Evolutionary conservation across 495 filamentous ascomycete genomes (phyloP).

Genomic region (Zalerion maritima): DNA sequence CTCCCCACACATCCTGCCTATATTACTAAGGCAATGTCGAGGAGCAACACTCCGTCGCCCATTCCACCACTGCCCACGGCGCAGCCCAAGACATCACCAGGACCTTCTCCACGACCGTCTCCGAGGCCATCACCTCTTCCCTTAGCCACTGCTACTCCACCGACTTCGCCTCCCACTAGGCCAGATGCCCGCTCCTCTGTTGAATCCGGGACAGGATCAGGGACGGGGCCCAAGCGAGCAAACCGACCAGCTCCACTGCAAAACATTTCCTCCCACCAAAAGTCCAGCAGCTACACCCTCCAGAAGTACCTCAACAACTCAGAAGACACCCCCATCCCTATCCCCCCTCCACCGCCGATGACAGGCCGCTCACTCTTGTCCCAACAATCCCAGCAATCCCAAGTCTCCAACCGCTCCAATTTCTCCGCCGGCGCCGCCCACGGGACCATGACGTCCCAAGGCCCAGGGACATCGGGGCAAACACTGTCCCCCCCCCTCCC

Average conservation of each 20-base stretch:
- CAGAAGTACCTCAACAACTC: conserved; percentile 14
- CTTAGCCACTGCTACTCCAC: neutral
- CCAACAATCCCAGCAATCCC: too few species aligned
- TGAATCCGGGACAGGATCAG: conserved; percentile 11
- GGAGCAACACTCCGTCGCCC: conserved; percentile 12
- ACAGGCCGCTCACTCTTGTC: neutral
- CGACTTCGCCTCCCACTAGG: neutral
- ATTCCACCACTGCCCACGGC: conserved; percentile 9
- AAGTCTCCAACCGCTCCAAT: too few species aligned
- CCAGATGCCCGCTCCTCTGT: conserved; percentile 5
- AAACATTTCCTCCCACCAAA: conserved; percentile 8
- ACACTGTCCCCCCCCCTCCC: conserved; percentile 1
- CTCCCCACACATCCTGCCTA: conserved; percentile 37
- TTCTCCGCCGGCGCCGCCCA: too few species aligned
- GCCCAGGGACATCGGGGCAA: neutral
- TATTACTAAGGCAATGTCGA: conserved; percentile 21
- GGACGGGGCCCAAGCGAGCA: conserved; percentile 11
- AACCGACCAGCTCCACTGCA: too few species aligned
- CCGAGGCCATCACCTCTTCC: conserved; percentile 3
- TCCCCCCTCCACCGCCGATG: conserved; percentile 3
- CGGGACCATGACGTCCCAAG: too few species aligned
- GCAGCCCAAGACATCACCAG: conserved; percentile 8
- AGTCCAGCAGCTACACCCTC: conserved; percentile 9
- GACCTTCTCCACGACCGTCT: conserved; percentile 1
- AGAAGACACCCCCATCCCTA: conserved; percentile 2